Conservation (phyloP, 2,329 filamentous ascomycete species). For the Incumbomyces lentus region DNA sequence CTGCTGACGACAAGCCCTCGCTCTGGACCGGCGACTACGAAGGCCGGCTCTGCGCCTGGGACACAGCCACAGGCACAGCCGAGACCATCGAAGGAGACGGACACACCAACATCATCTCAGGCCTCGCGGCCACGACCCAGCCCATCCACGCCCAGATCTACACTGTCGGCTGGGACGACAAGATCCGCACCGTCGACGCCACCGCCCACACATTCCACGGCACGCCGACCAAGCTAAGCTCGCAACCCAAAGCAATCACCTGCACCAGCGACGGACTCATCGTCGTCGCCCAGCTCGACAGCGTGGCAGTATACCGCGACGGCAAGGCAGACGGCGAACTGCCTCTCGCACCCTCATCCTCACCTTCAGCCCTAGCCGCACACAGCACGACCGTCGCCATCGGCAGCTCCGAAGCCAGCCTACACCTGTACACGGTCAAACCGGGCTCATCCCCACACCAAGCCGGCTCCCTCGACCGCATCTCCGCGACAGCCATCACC, state of each 20-base stretch:
- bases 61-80: conserved; percentile 58
- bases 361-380: conserved; percentile 63
- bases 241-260: conserved; percentile 69
- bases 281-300: conserved; percentile 50
- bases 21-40: conserved; percentile 90
- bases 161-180: conserved; percentile 91
- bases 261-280: conserved; percentile 43
- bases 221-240: conserved; percentile 54
- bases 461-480: conserved; percentile 45
- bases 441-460: conserved; percentile 47
- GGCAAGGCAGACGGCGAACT: conserved; percentile 50
- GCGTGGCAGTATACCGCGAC: conserved; percentile 48
- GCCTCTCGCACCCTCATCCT: conserved; percentile 49
- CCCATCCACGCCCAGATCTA: conserved; percentile 51
- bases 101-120: conserved; percentile 77
- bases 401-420: conserved; percentile 61
- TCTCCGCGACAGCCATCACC: conserved; percentile 62
- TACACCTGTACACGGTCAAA: conserved; percentile 60
- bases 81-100: conserved; percentile 65
- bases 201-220: conserved; percentile 66
- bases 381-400: conserved; percentile 60
- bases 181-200: conserved; percentile 66
- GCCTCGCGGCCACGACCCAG: conserved; percentile 48
- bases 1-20: conserved; percentile 41
- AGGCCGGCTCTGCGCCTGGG: conserved; percentile 76